These are phyloP conservation scores for Juncus effusus DNA, from an alignment of 176 grass and related monocot genomes.

Conservation along the genomic window DNA sequence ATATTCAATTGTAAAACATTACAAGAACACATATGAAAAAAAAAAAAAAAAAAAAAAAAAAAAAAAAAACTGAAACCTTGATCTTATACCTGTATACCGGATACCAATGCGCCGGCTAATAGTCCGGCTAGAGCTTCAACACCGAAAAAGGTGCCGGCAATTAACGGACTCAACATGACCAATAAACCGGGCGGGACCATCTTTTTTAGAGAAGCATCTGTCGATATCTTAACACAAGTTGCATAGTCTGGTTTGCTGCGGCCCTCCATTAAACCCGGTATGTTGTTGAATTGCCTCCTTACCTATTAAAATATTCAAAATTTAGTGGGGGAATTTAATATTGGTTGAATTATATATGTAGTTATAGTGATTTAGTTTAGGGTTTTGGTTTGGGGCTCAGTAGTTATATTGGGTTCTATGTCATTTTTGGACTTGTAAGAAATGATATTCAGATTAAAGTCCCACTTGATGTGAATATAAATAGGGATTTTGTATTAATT, in stretches of 20 bases:
- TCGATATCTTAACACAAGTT: conserved; percentile 84
- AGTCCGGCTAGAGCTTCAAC: conserved; percentile 65
- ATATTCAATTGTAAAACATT: too few relatives aligned
- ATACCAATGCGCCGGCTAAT: conserved; percentile 70
- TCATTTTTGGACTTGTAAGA: too few relatives aligned
- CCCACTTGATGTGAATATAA: too few relatives aligned
- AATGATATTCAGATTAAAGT: too few relatives aligned
- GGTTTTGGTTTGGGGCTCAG: too few relatives aligned
- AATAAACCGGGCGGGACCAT: conserved; percentile 78
- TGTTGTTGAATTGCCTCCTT: conserved; percentile 51
- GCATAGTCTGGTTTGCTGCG: conserved; percentile 56
- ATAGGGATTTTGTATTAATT: too few relatives aligned
- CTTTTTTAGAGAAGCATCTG: conserved; percentile 62
- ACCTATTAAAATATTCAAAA: conserved; percentile 27
- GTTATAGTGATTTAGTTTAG: too few relatives aligned
- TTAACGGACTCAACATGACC: conserved; percentile 58
- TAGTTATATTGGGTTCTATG: too few relatives aligned
- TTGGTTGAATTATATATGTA: too few relatives aligned
- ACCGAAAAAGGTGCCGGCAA: conserved; percentile 66
- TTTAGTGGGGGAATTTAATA: neutral
- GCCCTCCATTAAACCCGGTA: conserved; percentile 71
- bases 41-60: too few relatives aligned
- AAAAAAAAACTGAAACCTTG: neutral
- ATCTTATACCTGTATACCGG: conserved; percentile 63
- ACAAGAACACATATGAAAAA: too few relatives aligned